Percentiles rank a stretch among this genome's conserved stretches.
Conservation (phyloP, 306 rosid genomes). For the Cyclanthera cordifolia region DNA sequence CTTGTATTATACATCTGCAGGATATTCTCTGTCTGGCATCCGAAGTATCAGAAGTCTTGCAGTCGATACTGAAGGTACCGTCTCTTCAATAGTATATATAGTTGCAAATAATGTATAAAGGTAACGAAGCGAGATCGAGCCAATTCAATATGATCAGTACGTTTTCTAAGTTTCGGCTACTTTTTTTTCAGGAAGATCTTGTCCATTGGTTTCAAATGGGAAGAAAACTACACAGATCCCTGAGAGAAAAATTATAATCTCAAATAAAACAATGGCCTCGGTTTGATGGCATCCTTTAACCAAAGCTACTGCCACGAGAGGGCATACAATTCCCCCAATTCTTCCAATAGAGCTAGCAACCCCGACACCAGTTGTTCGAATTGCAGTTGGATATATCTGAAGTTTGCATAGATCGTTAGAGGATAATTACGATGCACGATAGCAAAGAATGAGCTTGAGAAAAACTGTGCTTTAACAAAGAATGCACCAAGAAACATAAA, state of each 20-base stretch:
- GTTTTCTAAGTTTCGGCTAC: slow-evolving; percentile 12
- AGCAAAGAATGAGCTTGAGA: not conserved
- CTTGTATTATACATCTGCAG: too few species aligned
- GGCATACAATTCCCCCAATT: slow-evolving; percentile 86
- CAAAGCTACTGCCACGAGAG: slow-evolving; percentile 77
- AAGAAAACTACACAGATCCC: slow-evolving; percentile 67
- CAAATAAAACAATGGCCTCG: slow-evolving; percentile 57
- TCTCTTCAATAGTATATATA: not conserved
- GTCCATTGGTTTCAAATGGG: slow-evolving; percentile 84
- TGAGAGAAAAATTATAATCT: slow-evolving; percentile 51
- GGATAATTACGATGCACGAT: not conserved
- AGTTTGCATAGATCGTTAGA: not conserved
- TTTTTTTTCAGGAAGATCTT: slow-evolving; percentile 41
- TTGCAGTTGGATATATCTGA: slow-evolving; percentile 86
- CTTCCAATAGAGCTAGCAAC: slow-evolving; percentile 79
- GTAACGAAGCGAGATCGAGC: not conserved
- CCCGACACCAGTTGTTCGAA: slow-evolving; percentile 89
- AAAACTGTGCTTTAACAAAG: not conserved
- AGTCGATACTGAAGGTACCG: not conserved
- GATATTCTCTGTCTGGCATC: not conserved
- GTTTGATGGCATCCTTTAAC: slow-evolving; percentile 86
- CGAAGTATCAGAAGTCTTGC: not conserved
- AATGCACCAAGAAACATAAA: not conserved
- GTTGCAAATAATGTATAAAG: not conserved
- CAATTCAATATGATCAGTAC: not conserved